phyloP scores from a whole-genome alignment of 2,329 filamentous ascomycete genomes.

The Epichloe elymi region DNA sequence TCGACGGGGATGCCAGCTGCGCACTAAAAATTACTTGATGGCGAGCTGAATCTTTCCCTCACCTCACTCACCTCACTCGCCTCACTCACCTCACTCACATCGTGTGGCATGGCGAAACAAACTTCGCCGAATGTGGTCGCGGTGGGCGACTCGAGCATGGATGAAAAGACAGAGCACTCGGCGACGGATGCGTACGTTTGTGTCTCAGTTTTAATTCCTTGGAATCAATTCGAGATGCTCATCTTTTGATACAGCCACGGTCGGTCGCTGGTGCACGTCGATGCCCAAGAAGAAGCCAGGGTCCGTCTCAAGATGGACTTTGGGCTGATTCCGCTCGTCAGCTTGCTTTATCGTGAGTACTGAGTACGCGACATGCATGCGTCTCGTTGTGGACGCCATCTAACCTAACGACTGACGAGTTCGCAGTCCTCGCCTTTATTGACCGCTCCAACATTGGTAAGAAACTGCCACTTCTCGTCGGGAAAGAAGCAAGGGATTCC shows the following conservation, averaged over 20 bases:
- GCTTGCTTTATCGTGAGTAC: slow-evolving; percentile 42
- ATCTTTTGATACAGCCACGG: too few species aligned
- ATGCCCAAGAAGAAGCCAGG: slow-evolving; percentile 39
- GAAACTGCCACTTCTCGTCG: slow-evolving; percentile 3
- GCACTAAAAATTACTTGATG: too few species aligned
- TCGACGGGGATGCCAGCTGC: too few species aligned
- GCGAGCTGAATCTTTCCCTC: not conserved
- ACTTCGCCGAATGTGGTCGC: too few species aligned
- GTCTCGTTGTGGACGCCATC: not conserved
- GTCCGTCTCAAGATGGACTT: slow-evolving; percentile 52
- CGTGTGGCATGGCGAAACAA: too few species aligned
- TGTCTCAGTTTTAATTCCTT: too few species aligned
- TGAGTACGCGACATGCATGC: slow-evolving; percentile 15
- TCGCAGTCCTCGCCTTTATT: slow-evolving; percentile 33
- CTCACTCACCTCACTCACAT: too few species aligned
- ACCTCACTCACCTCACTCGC: not conserved
- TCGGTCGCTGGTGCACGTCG: slow-evolving; percentile 18
- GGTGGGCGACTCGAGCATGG: not conserved
- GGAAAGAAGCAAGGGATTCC: not conserved
- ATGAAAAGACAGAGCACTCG: not conserved
- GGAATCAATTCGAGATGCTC: too few species aligned
- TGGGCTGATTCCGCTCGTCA: slow-evolving; percentile 48
- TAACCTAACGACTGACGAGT: not conserved
- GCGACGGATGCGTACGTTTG: not conserved
- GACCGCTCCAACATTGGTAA: slow-evolving; percentile 53